Percentiles rank a stretch among this genome's conserved stretches.
These are phyloP conservation scores for Magnusiomyces fungicola DNA, from an alignment of 1,139 yeast species.

Conservation along the genomic window DNA sequence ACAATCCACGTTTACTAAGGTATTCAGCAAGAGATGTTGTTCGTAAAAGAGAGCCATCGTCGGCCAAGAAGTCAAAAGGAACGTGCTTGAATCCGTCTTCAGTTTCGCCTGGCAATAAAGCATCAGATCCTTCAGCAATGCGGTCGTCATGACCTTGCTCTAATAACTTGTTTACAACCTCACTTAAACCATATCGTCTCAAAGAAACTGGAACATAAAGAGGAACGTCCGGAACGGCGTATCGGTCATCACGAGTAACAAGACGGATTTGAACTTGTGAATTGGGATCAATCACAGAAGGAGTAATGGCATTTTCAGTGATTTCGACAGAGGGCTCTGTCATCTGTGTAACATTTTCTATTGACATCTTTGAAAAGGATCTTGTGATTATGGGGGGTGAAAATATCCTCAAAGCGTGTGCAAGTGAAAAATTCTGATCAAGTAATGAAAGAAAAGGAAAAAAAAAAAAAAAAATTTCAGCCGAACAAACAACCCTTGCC, in stretches of 20 bases:
- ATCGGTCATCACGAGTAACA: constrained; percentile 80
- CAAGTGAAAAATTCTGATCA: not conserved
- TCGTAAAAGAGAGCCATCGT: constrained; percentile 75
- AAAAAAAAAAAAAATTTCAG: constrained; percentile 3
- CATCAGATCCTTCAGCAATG: constrained; percentile 2
- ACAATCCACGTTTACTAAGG: constrained; percentile 64
- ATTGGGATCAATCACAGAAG: constrained; percentile 2
- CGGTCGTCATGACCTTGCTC: constrained; percentile 21
- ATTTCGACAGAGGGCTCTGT: not conserved
- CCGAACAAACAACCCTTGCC: not conserved
- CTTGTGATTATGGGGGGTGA: not conserved
- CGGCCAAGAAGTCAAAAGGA: constrained; percentile 82
- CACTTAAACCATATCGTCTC: constrained; percentile 87
- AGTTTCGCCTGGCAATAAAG: constrained; percentile 11
- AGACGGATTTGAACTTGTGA: constrained; percentile 66
- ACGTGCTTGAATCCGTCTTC: constrained; percentile 42
- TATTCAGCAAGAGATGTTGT: constrained; percentile 68
- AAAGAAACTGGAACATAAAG: constrained; percentile 79
- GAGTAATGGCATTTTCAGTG: not conserved
- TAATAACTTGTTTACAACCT: constrained; percentile 84
- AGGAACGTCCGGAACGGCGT: constrained; percentile 61
- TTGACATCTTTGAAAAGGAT: not conserved
- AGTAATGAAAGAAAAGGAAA: not conserved
- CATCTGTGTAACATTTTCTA: not conserved
- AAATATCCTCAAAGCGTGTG: not conserved